Conservation (phyloP, 176 grass and related monocot genomes). For the Cymbopogon citratus region DNA sequence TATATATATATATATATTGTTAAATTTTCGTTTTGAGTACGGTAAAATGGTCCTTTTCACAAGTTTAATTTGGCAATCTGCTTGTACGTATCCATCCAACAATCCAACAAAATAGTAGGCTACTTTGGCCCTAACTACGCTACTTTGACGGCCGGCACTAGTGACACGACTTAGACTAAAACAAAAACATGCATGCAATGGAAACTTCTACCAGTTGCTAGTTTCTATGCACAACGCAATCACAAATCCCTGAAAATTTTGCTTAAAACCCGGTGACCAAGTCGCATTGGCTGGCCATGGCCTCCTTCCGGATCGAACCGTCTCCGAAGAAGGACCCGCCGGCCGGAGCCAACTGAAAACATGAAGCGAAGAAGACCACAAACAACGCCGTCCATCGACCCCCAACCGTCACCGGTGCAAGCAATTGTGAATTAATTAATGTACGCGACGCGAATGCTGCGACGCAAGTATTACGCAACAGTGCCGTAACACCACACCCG, state of each 20-base stretch:
- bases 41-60: neutral
- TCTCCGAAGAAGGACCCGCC: neutral
- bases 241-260: neutral
- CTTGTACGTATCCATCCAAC: neutral
- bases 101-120: neutral
- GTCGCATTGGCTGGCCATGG: neutral
- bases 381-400: neutral
- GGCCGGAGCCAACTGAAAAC: neutral
- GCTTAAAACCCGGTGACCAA: neutral
- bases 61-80: neutral
- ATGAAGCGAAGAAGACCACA: too few relatives aligned
- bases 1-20: neutral
- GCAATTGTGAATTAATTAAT: neutral
- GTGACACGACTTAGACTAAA: neutral
- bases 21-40: neutral
- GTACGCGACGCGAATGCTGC: neutral
- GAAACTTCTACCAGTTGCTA: neutral
- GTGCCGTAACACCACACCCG: constrained; percentile 20
- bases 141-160: neutral
- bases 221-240: neutral
- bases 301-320: neutral
- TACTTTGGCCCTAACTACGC: too few relatives aligned
- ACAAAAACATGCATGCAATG: neutral
- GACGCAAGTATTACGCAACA: neutral
- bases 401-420: constrained; percentile 4